Base-by-base conservation (phyloP, 495 filamentous ascomycete genomes). In the Wilcoxina mikolae region DNA sequence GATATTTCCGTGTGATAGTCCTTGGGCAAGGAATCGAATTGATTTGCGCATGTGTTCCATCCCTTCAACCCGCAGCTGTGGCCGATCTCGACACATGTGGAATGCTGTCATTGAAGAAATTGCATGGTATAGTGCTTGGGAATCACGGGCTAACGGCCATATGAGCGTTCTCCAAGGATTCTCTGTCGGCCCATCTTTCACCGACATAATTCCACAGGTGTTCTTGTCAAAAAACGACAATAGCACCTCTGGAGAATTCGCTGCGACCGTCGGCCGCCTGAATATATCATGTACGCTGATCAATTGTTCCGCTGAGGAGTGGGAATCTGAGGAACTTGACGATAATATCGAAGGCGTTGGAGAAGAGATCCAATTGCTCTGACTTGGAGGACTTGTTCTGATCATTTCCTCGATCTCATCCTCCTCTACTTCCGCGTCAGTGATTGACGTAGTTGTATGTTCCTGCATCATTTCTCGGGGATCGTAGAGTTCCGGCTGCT, bases 81-180 rank as follows among this genome's bases (percentile, higher is more conserved):
- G 76, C 11, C 71, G 68, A 33, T 82, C 73, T 53, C 75, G 77
- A 20, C 77, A 77, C n/a, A 76, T 76, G 59, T 87, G 84, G 62
- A 87, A 89, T 1, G 81, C 80, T 2, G 84, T 81, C 73, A 89
- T 78, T 0, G 84, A 78, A 45, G 78, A 77, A 48, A 89, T 76
- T 5, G 84, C 84, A 71, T 87, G 79, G 50, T 79, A 83, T n/a
- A 89, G 66, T 1, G 82, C 81, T 1, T 82, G 78, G 10, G 75
- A 82, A 22, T 79, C 73, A 58, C 69, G 72, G 4, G 80, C 82
- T 33, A 89, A 58, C 0, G 84, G 84, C 81, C 81, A 86, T 5
- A 89, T 69, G 22, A 84, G 70, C 0, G 76, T 87, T 33, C 81
- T 73, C 84, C 84, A 89, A 2, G 84, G 84, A 59, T 89, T 89